Evolutionary conservation across 345 rosid species (phyloP), one percentile per base, ranked within the genome.

Genomic region (Viola odorata): DNA sequence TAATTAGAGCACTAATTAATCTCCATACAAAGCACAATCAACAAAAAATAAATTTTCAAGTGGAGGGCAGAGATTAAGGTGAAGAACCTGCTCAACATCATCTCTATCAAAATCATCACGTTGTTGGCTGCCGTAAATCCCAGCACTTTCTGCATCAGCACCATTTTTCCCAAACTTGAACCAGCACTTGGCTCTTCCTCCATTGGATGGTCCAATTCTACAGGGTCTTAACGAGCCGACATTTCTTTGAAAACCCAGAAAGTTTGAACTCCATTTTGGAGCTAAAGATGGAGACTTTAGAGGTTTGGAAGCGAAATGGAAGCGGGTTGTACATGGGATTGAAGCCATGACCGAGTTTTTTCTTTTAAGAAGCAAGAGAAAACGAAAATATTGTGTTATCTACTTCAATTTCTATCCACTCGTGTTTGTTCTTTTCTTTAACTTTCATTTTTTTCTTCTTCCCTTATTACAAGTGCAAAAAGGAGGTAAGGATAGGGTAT

Each of bases 121-220:
- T 10, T 79, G 58, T 44, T 92, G 98, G 69, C 96, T 87, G 5
- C 96, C 96, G 75, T 92, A 92, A 68, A 89, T 87, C 45, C 98
- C 98, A 60, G 98, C 96, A 61, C 86, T 85, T 73, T 89, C 91
- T 55, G 98, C 94, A 68, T 91, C 96, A n/a, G 87, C 91, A 16
- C 96, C 98, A 70, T 73, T 84, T 69, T 85, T 84, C 44, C 96
- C 96, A 65, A 91, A 87, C 82, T 69, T 85, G 79, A 91, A 91
- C 91, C 92, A 91, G 78, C 95, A 85, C 66, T 62, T 74, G 37
- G 82, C 57, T 79, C 78, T 89, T 4, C 84, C 80, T 48, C 92
- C 92, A 61, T 87, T 84, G 7, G 88, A 80, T 53, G 95, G 91
- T 65, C 98, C 88, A 53, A 86, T 65, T 50, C 67, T 68, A 12